Conservation (phyloP, 148 eudicot genomes). For the Rhododendron williamsianum region DNA sequence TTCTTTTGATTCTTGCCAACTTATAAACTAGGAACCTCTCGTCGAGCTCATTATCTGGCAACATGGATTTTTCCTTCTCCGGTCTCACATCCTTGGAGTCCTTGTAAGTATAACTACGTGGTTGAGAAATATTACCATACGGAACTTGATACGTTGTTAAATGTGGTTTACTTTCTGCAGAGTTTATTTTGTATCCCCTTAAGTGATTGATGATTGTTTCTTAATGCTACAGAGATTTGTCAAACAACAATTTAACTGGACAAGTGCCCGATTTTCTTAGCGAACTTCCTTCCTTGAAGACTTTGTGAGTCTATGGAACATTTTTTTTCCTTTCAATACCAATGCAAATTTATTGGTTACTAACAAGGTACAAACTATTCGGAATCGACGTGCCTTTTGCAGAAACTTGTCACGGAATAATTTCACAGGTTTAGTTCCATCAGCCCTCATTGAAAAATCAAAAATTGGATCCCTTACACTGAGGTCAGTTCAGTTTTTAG, state of each 20-base stretch:
- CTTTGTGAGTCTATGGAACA: neutral
- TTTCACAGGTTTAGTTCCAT: neutral
- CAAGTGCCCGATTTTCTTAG: neutral
- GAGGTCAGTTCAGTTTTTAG: neutral
- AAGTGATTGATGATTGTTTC: neutral
- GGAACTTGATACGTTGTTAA: neutral
- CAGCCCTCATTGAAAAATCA: neutral
- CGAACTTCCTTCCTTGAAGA: neutral
- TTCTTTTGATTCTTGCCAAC: neutral
- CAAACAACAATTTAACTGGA: neutral
- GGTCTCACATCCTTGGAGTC: neutral
- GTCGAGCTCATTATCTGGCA: neutral
- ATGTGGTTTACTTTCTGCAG: neutral
- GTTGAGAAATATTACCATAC: neutral
- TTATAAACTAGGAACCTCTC: neutral
- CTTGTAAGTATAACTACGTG: neutral
- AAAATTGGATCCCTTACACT: neutral
- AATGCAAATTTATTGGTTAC: neutral
- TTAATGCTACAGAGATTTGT: neutral
- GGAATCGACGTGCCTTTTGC: neutral
- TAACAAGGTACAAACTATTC: neutral
- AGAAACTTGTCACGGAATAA: neutral
- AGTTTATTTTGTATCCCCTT: neutral
- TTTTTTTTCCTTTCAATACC: neutral
- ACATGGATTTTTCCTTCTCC: neutral